These are phyloP conservation scores for Neonectria neomacrospora DNA, from an alignment of 2,329 filamentous ascomycete species.

Conservation along the genomic window DNA sequence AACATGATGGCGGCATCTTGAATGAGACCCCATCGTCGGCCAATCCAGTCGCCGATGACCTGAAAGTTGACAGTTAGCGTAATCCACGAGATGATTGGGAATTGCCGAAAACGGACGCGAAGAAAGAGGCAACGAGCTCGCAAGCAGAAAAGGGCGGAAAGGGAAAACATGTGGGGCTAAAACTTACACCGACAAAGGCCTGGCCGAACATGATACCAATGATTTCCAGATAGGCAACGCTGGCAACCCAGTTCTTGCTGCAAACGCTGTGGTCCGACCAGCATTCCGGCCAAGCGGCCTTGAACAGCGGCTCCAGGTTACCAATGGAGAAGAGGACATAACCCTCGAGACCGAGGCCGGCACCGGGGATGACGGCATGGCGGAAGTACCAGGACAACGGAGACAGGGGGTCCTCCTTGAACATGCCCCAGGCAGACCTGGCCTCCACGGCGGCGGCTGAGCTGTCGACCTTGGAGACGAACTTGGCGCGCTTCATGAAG, in stretches of 20 bases:
- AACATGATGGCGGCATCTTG: slow-evolving; percentile 97
- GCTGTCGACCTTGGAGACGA: slow-evolving; percentile 79
- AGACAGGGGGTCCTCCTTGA: slow-evolving; percentile 86
- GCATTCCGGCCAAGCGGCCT: slow-evolving; percentile 78
- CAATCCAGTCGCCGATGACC: slow-evolving; percentile 77
- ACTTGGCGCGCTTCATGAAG: slow-evolving; percentile 74
- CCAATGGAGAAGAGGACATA: slow-evolving; percentile 98
- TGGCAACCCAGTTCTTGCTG: slow-evolving; percentile 80
- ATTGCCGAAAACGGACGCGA: slow-evolving; percentile 11
- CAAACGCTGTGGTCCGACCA: slow-evolving; percentile 78
- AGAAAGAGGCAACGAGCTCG: slow-evolving; percentile 16
- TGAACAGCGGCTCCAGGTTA: slow-evolving; percentile 86
- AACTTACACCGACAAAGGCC: slow-evolving; percentile 80
- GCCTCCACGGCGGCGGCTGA: slow-evolving; percentile 77
- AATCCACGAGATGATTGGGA: slow-evolving; percentile 20
- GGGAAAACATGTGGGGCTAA: neutral
- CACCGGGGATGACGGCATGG: slow-evolving; percentile 92
- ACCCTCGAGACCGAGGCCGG: slow-evolving; percentile 90
- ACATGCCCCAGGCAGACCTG: slow-evolving; percentile 75
- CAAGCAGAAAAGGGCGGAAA: neutral
- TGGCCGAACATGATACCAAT: slow-evolving; percentile 96
- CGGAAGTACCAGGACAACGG: slow-evolving; percentile 88
- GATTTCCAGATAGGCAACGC: slow-evolving; percentile 92
- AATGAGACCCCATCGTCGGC: slow-evolving; percentile 93
- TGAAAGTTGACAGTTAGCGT: slow-evolving; percentile 41